Base-by-base conservation (phyloP, 2,329 filamentous ascomycete genomes). In the Phaeomoniella chlamydospora region DNA sequence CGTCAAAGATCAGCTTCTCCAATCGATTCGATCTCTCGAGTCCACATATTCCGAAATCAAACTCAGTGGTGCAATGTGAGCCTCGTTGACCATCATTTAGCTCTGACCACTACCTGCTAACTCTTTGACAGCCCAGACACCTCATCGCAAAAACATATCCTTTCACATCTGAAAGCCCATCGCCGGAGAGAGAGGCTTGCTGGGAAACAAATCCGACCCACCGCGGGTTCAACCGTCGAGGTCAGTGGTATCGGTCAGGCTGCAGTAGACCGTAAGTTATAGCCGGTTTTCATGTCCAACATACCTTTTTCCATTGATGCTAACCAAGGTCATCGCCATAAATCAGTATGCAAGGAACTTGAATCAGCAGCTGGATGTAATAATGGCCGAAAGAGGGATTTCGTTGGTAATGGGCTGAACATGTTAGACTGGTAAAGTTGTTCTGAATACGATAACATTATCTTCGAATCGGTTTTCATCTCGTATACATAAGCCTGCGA, bases 261-360 rank as follows among this genome's bases (percentile, higher is more conserved):
- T 26, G 22, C 22, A 9, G 9, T 9, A 26, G n/a, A 26, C 22
- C n/a, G 22, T 26, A 26, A 26, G 22, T 26, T n/a, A 26, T 6
- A 6, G n/a, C 22, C n/a, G 22, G 22, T 9, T 9, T 9, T 26
- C 9, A 6, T 9, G n/a, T 26, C 6, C 6, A 26, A n/a, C 22
- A 26, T n/a, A 26, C n/a, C 9, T 9, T 26, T n/a, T 26, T 6
- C 6, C 22, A 26, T 6, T 9, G 6, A 26, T 26, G 22, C 56
- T 68, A 42, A 62, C 62, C 29, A 61, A 63, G 41, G 59, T 55
- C 13, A 58, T 55, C 1, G 59, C 67, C 42, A 69, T 74, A 37
- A 58, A 67, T 38, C 70, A 73, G 44, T 63, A 58, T 40, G 62
- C 46, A 43, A 55, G 33, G 41, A 26, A n/a, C 22, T 26, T n/a